A percentile compares a stretch with the other conserved stretches of the same genome.
These are phyloP conservation scores for Vaccinium vitisidaea DNA, from an alignment of 148 eudicot genomes.

Conservation along the genomic window DNA sequence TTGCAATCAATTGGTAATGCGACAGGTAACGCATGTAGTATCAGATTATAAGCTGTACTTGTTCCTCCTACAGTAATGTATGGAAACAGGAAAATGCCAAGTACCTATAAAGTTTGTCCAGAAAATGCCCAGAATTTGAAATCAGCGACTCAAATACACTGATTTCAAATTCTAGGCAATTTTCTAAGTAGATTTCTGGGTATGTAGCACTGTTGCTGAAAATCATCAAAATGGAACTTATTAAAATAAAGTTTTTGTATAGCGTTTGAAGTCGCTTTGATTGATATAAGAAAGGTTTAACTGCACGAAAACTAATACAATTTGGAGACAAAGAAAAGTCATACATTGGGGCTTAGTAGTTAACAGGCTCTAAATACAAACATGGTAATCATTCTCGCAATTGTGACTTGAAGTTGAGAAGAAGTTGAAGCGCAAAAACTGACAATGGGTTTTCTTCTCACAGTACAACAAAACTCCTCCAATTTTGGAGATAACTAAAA, in stretches of 20 bases:
- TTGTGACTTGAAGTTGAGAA: conserved; percentile 14
- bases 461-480: conserved; percentile 13
- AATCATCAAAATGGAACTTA: conserved; percentile 1
- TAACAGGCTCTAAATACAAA: not conserved
- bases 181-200: too few species aligned
- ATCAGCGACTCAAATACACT: too few species aligned
- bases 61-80: too few species aligned
- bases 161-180: too few species aligned
- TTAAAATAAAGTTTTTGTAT: not conserved
- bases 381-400: conserved; percentile 9
- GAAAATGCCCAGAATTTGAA: too few species aligned
- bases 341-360: not conserved
- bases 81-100: too few species aligned
- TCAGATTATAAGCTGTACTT: too few species aligned
- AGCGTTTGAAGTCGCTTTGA: not conserved
- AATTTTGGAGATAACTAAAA: conserved; percentile 14
- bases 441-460: conserved; percentile 5
- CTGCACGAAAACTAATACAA: not conserved
- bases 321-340: not conserved
- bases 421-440: not conserved
- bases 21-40: too few species aligned
- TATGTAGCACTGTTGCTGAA: conserved; percentile 19
- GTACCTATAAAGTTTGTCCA: too few species aligned
- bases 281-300: not conserved
- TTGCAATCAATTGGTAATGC: not conserved